Evolutionary conservation across 2,329 filamentous ascomycete genomes (phyloP), one percentile per base, ranked within the genome.

Genomic region (Thielaviopsis ethacetica): DNA sequence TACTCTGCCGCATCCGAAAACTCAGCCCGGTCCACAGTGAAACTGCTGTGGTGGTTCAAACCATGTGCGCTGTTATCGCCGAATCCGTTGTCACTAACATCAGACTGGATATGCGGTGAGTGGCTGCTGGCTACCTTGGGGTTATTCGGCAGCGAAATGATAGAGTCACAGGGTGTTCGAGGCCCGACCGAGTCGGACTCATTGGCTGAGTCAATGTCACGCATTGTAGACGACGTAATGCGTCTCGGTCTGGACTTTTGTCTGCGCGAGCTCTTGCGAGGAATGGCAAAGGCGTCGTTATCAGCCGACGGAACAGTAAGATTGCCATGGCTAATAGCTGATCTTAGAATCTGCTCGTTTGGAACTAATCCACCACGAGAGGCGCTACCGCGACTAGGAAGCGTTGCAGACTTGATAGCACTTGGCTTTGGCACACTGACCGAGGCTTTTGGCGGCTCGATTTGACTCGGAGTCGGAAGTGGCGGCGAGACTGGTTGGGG

Each of bases 191-290:
- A 56, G 19, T 60, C 59, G 5, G 53, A 56, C 19, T 60, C 59
- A 34, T 54, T 57, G 22, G 59, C 54, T 27, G 54, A 57, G 55
- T 60, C 59, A 50, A 60, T 57, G 12, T 60, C 59, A 24, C 47
- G 56, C 50, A 60, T 50, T 2, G 47, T 30, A n/a, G 50, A 30
- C 24, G 51, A 26, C 3, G 53, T 24, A 34, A 59, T 47, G 13
- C 54, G 53, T 6, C 21, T 24, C 6, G 50, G 59, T 15, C 59
- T 34, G 13, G 49, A 38, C 19, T 55, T 41, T 44, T 60, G 59
- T 22, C 59, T 38, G 30, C 54, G 50, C 19, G 59, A 60, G 50
- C 59, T 60, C 26, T 60, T 60, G 34, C 59, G 59, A 15, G 59
- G 59, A 21, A 60, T 60, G 17, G 41, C 49, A 49, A 60, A 60